These are phyloP conservation scores for Arabidopsis arenosa DNA, from an alignment of 345 rosid genomes.

Conservation along the genomic window DNA sequence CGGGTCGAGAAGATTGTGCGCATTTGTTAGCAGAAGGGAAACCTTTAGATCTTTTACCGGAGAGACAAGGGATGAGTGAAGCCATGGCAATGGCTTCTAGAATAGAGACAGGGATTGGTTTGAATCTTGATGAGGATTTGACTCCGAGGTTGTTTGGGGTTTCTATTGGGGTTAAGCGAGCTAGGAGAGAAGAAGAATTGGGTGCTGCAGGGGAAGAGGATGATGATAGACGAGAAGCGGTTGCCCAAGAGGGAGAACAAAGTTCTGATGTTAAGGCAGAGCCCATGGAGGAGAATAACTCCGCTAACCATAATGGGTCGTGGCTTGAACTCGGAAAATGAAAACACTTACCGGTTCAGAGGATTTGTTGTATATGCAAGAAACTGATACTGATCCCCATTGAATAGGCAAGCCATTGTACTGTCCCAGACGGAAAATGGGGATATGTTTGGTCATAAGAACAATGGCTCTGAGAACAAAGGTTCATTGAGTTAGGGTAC, in stretches of 20 bases:
- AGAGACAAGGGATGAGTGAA: slow-evolving; percentile 43
- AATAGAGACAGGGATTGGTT: slow-evolving; percentile 27
- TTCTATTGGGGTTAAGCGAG: slow-evolving; percentile 76
- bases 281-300: slow-evolving; percentile 60
- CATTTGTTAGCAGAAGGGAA: slow-evolving; percentile 50
- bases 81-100: slow-evolving; percentile 29
- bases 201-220: slow-evolving; percentile 47
- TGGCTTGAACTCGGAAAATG: slow-evolving; percentile 77
- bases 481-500: background rate
- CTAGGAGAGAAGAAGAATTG: slow-evolving; percentile 56
- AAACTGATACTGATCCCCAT: background rate
- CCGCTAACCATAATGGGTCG: slow-evolving; percentile 46
- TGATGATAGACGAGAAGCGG: slow-evolving; percentile 14
- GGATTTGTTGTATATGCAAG: background rate
- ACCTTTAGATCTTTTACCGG: slow-evolving; percentile 54
- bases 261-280: slow-evolving; percentile 61
- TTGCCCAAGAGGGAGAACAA: slow-evolving; percentile 25
- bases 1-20: slow-evolving; percentile 51
- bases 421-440: background rate
- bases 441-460: background rate
- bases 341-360: background rate
- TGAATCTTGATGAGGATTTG: slow-evolving; percentile 42
- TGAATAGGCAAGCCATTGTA: slow-evolving; percentile 10
- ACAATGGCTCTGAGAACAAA: slow-evolving; percentile 16
- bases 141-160: slow-evolving; percentile 86